phyloP scores from a whole-genome alignment of 805 yeast genomes.

The Dipodascus albidus region DNA sequence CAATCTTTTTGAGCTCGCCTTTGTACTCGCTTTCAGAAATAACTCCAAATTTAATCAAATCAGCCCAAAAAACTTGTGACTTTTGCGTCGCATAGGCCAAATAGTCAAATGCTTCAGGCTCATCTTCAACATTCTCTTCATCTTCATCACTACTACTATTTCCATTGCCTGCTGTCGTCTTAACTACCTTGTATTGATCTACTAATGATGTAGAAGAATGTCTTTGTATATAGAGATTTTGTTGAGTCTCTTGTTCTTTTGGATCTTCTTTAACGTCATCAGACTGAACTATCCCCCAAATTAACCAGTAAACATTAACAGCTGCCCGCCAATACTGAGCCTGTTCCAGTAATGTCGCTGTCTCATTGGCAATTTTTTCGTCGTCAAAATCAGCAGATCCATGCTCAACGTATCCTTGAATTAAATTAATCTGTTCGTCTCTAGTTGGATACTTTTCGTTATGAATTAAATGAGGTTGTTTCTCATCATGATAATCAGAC shows the following conservation, averaged over 20 bases:
- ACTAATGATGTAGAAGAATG: constrained; percentile 30
- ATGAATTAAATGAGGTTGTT: constrained; percentile 43
- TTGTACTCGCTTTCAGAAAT: constrained; percentile 26
- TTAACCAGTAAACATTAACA: constrained; percentile 68
- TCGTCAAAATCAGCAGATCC: constrained; percentile 24
- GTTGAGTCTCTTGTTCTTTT: constrained; percentile 20
- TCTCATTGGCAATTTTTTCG: constrained; percentile 31
- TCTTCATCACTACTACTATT: constrained; percentile 22
- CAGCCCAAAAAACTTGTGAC: constrained; percentile 62
- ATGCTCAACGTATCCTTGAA: constrained; percentile 65
- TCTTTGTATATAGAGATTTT: constrained; percentile 19
- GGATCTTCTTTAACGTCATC: constrained; percentile 38
- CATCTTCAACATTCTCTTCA: constrained; percentile 24
- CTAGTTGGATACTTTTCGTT: constrained; percentile 50
- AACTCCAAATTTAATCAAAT: constrained; percentile 51
- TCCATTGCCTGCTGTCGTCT: constrained; percentile 23
- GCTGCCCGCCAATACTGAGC: constrained; percentile 70
- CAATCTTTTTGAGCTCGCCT: constrained; percentile 11
- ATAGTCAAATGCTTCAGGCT: constrained; percentile 66
- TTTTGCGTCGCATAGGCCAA: constrained; percentile 66
- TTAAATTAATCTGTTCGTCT: constrained; percentile 56
- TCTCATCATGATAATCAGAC: constrained; percentile 73
- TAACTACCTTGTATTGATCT: constrained; percentile 43
- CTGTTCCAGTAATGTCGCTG: constrained; percentile 49
- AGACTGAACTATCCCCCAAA: constrained; percentile 88